Evolutionary conservation across 2,329 filamentous ascomycete species (phyloP), one percentile per base, ranked within the genome.

Genomic region (Coniochaeta sp.): DNA sequence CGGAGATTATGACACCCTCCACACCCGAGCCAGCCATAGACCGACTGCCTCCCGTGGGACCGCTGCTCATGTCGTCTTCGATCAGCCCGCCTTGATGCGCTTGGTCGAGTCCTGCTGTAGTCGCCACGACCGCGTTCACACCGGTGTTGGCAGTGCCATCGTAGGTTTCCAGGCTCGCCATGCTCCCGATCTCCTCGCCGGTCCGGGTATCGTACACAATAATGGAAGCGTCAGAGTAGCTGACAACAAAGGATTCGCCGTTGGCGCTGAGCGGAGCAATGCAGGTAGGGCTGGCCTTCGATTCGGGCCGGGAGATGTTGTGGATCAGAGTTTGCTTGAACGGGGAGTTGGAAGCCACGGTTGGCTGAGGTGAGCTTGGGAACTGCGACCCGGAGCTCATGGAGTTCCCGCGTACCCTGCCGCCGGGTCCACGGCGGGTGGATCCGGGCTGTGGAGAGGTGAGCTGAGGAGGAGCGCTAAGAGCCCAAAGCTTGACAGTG

Each of bases 301-400:
- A 74, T 46, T 87, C 84, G 2, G 81, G 68, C 51, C 90, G 82
- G 48, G 82, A 75, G 53, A 99, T 95, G 48, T 88, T 89, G 64
- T 96, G 92, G 26, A 99, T 81, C 9, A 97, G 79, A 0, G 87
- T 91, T 65, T 94, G 86, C 62, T 91, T 80, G 73, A 97, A 97
- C 0, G 91, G 89, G 2, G 88, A 94, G 55, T 82, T 85, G 18
- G 88, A 91, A 6, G 91, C 90, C 47, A 89, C 83, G 55, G 86
- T 95, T 6, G 92, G 90, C 65, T 96, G 92, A 2, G 92, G 92
- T 10, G 88, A 90, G 56, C 83, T 92, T 53, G 91, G 87, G 71
- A 95, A 96, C 54, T 89, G 91, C 48, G 89, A 95, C 38, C 92
- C 92, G 14, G 91, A 95, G 50, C 91, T 96, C 72, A 96, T 94